Base-by-base conservation (phyloP, 495 filamentous ascomycete species). In the Aspergillus baeticus region DNA sequence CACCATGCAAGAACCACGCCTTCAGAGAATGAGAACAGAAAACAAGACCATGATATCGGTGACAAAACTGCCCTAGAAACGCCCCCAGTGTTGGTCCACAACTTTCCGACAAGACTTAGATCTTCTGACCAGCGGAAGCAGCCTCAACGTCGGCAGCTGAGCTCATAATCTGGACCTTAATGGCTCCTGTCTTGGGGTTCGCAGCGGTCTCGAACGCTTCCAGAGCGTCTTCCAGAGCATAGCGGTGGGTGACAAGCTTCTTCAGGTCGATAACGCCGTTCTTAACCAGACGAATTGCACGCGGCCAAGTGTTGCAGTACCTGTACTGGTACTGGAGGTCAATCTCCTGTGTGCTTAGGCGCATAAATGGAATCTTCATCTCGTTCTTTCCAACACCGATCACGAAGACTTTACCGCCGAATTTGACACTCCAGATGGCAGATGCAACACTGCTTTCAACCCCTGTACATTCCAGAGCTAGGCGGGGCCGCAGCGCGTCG, bases 301-400 rank as follows among this genome's bases (percentile, higher is more conserved):
- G 80, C 44, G 93, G 93, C 93, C 93, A 98, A 43, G 89, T 96
- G 77, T 96, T 98, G 75, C 79, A 81, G 77, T 96, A 96, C 51
- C 93, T 84, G 75, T 98, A 96, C 79, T 96, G 93, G 74, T 96
- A 95, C 75, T 92, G 88, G 53, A 98, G 73, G 69, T 96, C 93
- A 63, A 98, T 86, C 76, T 98, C 93, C 64, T 90, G 82, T 13
- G 91, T 93, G 64, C 87, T 92, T 29, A 90, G 78, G 59, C 90
- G 80, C 91, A 96, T 96, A 73, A 96, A 97, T 35, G 92, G 92
- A 59, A 96, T 87, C 66, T 84, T 88, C 80, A 96, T 92, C 82
- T 96, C 91, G 65, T 90, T 90, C 84, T 88, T 94, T 59, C 92
- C 92, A 2, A 96, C 92, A 22, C 92, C 92, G 60, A 94, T 91